Percentiles rank a stretch among this genome's conserved stretches.
phyloP scores from a whole-genome alignment of 768 basidiomycete species.

The Tylopilus subfusipes region DNA sequence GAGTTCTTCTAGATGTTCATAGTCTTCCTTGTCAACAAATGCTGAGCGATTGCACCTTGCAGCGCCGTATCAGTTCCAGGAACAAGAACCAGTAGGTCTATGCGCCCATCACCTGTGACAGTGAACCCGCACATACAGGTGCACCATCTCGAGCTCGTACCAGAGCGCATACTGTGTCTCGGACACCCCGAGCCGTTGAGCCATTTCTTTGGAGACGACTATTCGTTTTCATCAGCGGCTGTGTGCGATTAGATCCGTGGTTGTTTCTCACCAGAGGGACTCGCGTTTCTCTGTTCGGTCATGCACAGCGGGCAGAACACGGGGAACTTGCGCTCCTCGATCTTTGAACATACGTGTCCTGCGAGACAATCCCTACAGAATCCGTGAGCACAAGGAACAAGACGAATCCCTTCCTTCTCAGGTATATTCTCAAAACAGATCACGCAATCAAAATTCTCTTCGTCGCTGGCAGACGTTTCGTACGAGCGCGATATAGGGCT shows the following conservation, averaged over 20 bases:
- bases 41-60: slow-evolving; percentile 48
- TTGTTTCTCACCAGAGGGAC: slow-evolving; percentile 32
- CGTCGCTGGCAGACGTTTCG: background rate
- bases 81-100: background rate
- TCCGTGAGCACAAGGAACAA: slow-evolving; percentile 43
- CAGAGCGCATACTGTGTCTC: slow-evolving; percentile 39
- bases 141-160: slow-evolving; percentile 44
- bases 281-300: slow-evolving; percentile 28
- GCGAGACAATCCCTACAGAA: slow-evolving; percentile 54
- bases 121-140: slow-evolving; percentile 39
- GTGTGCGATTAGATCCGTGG: background rate
- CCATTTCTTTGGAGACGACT: slow-evolving; percentile 39
- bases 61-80: background rate
- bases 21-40: slow-evolving; percentile 50
- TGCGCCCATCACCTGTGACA: slow-evolving; percentile 45
- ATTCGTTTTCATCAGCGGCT: background rate
- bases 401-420: slow-evolving; percentile 39
- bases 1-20: slow-evolving; percentile 39
- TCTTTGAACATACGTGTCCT: slow-evolving; percentile 41
- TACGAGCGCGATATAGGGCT: slow-evolving; percentile 1
- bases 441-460: slow-evolving; percentile 43
- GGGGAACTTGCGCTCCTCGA: slow-evolving; percentile 52
- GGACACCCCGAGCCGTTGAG: slow-evolving; percentile 41
- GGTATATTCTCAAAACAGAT: slow-evolving; percentile 52
- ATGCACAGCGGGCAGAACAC: slow-evolving; percentile 59